These are phyloP conservation scores for Sporothrix mexicana DNA, from an alignment of 2,329 filamentous ascomycete genomes.

Conservation along the genomic window DNA sequence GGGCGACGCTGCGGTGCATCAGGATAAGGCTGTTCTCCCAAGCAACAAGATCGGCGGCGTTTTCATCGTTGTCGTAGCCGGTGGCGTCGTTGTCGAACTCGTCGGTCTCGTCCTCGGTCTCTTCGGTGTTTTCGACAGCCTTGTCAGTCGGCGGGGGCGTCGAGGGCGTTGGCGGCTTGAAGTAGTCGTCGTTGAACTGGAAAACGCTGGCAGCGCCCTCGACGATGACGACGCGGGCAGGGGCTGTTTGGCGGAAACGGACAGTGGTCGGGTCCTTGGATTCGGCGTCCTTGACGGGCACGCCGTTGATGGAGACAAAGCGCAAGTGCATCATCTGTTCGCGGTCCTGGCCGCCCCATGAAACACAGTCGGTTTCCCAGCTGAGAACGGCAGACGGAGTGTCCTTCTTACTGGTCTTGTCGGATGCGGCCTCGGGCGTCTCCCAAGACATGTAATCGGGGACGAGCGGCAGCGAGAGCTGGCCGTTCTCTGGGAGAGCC, in stretches of 20 bases:
- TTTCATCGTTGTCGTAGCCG: slow-evolving; percentile 30
- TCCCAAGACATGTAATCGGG: slow-evolving; percentile 40
- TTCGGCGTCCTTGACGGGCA: slow-evolving; percentile 40
- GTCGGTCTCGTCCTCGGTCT: slow-evolving; percentile 10
- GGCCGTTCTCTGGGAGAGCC: slow-evolving; percentile 50
- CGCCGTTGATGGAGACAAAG: slow-evolving; percentile 52
- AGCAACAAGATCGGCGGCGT: slow-evolving; percentile 35
- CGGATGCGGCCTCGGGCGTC: background rate
- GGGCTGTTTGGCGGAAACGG: slow-evolving; percentile 54
- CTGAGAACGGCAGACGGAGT: slow-evolving; percentile 48
- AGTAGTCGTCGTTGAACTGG: slow-evolving; percentile 34
- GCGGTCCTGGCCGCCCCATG: slow-evolving; percentile 48
- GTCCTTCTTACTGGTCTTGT: slow-evolving; percentile 19
- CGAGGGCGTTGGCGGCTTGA: slow-evolving; percentile 22
- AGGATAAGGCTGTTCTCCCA: slow-evolving; percentile 35
- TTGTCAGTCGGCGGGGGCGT: background rate
- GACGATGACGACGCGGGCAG: slow-evolving; percentile 51
- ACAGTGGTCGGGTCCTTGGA: slow-evolving; percentile 50
- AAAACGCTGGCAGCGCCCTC: slow-evolving; percentile 49
- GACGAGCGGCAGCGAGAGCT: slow-evolving; percentile 50
- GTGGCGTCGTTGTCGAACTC: slow-evolving; percentile 15
- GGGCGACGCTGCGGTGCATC: slow-evolving; percentile 29
- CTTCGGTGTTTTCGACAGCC: background rate
- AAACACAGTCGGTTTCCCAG: slow-evolving; percentile 57
- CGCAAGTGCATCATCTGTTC: slow-evolving; percentile 54